phyloP scores from a whole-genome alignment of 2,329 filamentous ascomycete species.

The Ustilaginoidea virens region DNA sequence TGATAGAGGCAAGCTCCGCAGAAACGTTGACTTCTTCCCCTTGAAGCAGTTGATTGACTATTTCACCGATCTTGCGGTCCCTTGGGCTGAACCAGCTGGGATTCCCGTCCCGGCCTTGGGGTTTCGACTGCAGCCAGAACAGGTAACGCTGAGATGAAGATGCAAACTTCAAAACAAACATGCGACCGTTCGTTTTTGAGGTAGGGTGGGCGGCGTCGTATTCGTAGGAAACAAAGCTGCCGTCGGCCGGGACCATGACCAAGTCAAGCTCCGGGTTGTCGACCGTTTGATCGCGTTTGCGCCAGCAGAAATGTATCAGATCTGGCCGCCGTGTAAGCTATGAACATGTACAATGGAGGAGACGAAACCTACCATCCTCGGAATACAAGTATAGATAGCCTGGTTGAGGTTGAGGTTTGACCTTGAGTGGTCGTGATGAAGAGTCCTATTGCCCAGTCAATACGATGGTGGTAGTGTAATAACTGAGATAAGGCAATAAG shows the following conservation, averaged over 20 bases:
- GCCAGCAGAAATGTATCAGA: conserved; percentile 94
- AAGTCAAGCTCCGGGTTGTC: conserved; percentile 72
- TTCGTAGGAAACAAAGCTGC: conserved; percentile 72
- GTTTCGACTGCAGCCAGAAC: conserved; percentile 93
- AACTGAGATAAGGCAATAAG: background rate
- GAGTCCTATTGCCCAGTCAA: conserved; percentile 7
- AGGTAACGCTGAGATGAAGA: conserved; percentile 84
- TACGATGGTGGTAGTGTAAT: conserved; percentile 3
- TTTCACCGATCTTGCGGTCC: conserved; percentile 74
- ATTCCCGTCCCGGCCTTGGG: conserved; percentile 54
- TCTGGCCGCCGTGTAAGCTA: conserved; percentile 32
- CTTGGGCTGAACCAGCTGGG: conserved; percentile 68
- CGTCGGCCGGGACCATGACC: conserved; percentile 84
- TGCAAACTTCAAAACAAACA: conserved; percentile 85
- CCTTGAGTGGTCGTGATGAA: conserved; percentile 38
- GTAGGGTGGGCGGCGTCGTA: conserved; percentile 37
- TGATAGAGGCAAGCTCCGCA: conserved; percentile 52
- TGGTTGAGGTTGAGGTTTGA: conserved; percentile 55
- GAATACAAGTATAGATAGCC: conserved; percentile 88
- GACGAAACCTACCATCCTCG: conserved; percentile 54
- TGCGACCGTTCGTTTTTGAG: conserved; percentile 66
- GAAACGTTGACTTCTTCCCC: conserved; percentile 77
- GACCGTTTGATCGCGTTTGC: conserved; percentile 55
- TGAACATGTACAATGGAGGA: background rate
- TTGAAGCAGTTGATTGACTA: conserved; percentile 72